These are phyloP conservation scores for Xerocomus cyaneibrunnescens DNA, from an alignment of 1,284 basidiomycete species.

Conservation along the genomic window DNA sequence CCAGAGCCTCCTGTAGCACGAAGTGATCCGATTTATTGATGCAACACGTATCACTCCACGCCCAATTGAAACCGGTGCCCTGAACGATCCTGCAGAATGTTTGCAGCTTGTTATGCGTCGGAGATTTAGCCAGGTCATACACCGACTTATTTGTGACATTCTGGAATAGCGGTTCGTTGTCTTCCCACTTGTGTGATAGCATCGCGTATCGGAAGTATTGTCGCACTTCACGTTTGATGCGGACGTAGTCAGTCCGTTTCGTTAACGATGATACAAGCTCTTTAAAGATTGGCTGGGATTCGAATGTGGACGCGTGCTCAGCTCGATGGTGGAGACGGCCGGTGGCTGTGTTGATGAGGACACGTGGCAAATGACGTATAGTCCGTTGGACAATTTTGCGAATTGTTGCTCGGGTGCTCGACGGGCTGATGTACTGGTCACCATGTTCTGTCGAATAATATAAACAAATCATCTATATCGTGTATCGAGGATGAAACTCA, in stretches of 20 bases:
- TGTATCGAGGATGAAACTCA: too few relatives aligned
- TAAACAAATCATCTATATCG: neutral
- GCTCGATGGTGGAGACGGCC: neutral
- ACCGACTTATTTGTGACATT: neutral
- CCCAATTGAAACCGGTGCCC: neutral
- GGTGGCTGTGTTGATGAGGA: neutral
- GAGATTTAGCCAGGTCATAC: neutral
- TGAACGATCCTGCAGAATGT: neutral
- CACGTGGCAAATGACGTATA: neutral
- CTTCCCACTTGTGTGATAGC: neutral
- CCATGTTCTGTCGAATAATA: neutral
- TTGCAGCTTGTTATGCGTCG: neutral
- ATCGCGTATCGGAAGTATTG: neutral
- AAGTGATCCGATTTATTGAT: too few relatives aligned
- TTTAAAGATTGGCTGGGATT: neutral
- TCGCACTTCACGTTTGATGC: neutral
- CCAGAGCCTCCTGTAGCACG: too few relatives aligned
- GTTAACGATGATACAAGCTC: neutral
- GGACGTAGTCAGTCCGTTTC: neutral
- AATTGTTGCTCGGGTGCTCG: neutral
- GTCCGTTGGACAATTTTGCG: neutral
- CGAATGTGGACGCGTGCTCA: neutral
- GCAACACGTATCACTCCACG: neutral
- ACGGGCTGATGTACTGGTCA: neutral
- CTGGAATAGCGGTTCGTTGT: neutral